These are phyloP conservation scores for Aspergillus quadricinctus DNA, from an alignment of 2,329 filamentous ascomycete species.

Conservation along the genomic window DNA sequence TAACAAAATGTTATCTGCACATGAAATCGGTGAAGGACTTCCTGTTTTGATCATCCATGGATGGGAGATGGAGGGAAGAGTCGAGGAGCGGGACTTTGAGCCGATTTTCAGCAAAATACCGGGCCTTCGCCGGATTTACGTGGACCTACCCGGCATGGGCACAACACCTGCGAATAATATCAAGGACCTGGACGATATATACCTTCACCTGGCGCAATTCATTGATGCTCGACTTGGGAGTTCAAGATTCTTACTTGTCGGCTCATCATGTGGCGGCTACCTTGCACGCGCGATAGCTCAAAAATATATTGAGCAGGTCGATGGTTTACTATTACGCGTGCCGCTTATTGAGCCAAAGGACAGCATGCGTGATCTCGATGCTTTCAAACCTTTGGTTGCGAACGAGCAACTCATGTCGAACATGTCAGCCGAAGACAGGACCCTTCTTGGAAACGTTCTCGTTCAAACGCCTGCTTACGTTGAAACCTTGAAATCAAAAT, in stretches of 20 bases:
- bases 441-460: constrained; percentile 20
- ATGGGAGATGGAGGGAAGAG: constrained; percentile 20
- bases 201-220: constrained; percentile 20
- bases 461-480: constrained; percentile 26
- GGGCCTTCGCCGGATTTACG: constrained; percentile 22
- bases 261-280: constrained; percentile 27
- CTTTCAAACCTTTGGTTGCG: constrained; percentile 19
- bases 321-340: constrained; percentile 24
- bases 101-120: constrained; percentile 22
- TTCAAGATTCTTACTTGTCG: constrained; percentile 20
- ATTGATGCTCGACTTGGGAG: constrained; percentile 22
- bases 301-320: constrained; percentile 20
- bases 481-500: constrained; percentile 18
- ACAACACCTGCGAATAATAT: constrained; percentile 21
- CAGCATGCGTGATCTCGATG: constrained; percentile 21
- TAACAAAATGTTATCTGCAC: constrained; percentile 13
- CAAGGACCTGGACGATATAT: constrained; percentile 24
- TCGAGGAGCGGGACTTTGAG: constrained; percentile 24
- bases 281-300: constrained; percentile 26
- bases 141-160: constrained; percentile 29
- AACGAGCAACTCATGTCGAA: constrained; percentile 21
- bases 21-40: constrained; percentile 23
- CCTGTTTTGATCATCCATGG: constrained; percentile 27
- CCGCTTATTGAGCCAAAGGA: constrained; percentile 24
- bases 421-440: constrained; percentile 17